Evolutionary conservation across 805 yeast species (phyloP).

Genomic region (Zygoascus tannicola): DNA sequence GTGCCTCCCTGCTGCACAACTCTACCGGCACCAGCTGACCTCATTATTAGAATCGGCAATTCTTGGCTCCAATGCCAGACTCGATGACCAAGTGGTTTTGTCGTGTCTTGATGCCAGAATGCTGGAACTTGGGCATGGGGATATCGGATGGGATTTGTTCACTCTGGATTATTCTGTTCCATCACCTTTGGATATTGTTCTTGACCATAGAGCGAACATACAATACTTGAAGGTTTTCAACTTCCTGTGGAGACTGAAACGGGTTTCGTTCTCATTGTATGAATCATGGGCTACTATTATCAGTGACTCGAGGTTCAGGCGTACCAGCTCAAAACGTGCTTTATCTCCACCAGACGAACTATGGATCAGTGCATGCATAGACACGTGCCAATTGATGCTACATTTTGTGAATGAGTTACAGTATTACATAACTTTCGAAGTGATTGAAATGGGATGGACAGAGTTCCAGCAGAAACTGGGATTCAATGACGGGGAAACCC

Average conservation of each 20-base stretch:
- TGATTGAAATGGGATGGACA: conserved; percentile 32
- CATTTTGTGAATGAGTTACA: conserved; percentile 30
- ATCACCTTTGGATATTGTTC: conserved; percentile 44
- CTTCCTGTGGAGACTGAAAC: conserved; percentile 70
- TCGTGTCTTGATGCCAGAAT: conserved; percentile 73
- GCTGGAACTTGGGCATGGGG: conserved; percentile 61
- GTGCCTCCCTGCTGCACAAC: conserved; percentile 49
- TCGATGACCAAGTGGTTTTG: conserved; percentile 33
- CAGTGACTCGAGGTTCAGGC: conserved; percentile 18
- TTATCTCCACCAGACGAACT: neutral
- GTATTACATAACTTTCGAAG: conserved; percentile 29
- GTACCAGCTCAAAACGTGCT: conserved; percentile 13
- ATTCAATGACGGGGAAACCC: conserved; percentile 1
- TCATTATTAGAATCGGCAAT: conserved; percentile 58
- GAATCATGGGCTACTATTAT: conserved; percentile 37
- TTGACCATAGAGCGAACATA: conserved; percentile 38
- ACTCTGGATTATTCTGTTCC: conserved; percentile 61
- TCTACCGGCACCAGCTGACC: conserved; percentile 59
- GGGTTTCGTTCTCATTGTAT: conserved; percentile 46
- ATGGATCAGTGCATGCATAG: neutral
- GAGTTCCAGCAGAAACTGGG: conserved; percentile 20
- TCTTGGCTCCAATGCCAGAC: conserved; percentile 26
- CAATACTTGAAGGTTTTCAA: conserved; percentile 73
- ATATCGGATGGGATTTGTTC: conserved; percentile 86
- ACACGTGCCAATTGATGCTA: conserved; percentile 23